Evolutionary conservation across 2,329 filamentous ascomycete species (phyloP).

Genomic region (Diatrype stigma): DNA sequence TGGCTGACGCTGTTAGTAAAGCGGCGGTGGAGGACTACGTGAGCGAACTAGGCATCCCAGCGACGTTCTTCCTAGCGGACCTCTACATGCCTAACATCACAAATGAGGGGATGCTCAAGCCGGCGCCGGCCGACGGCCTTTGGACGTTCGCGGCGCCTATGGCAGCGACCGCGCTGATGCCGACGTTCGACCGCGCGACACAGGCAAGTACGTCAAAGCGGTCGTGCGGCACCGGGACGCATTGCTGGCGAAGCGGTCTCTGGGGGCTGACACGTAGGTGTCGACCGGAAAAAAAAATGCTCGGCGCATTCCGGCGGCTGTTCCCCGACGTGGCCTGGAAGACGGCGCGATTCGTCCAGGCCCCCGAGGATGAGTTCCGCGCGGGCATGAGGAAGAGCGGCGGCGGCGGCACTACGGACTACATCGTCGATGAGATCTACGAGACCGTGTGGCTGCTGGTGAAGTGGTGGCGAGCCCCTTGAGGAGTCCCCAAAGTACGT

Average conservation of each 20-base stretch:
- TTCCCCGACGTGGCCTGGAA: constrained; percentile 36
- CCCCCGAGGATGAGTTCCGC: constrained; percentile 39
- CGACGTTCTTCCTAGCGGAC: constrained; percentile 48
- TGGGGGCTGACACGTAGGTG: constrained; percentile 38
- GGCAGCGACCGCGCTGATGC: constrained; percentile 27
- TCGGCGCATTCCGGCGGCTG: constrained; percentile 34
- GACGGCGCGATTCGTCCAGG: constrained; percentile 30
- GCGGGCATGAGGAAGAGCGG: constrained; percentile 27
- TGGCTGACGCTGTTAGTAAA: constrained; percentile 47
- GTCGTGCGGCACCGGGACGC: constrained; percentile 28
- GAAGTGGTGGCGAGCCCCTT: constrained; percentile 39
- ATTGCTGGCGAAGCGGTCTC: constrained; percentile 39
- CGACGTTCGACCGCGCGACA: constrained; percentile 33
- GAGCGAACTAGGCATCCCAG: constrained; percentile 39
- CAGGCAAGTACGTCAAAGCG: constrained; percentile 36
- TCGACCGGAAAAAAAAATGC: constrained; percentile 36
- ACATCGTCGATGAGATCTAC: constrained; percentile 43
- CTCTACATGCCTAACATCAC: constrained; percentile 51
- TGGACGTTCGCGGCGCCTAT: constrained; percentile 31
- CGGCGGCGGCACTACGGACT: constrained; percentile 34
- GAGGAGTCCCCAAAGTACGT: constrained; percentile 33
- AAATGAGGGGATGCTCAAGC: constrained; percentile 20
- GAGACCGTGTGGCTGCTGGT: constrained; percentile 51
- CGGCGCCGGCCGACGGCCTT: constrained; percentile 24
- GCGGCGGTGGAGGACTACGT: constrained; percentile 53